phyloP scores from a whole-genome alignment of 148 eudicot species.

The Fagopyrum esculentum region DNA sequence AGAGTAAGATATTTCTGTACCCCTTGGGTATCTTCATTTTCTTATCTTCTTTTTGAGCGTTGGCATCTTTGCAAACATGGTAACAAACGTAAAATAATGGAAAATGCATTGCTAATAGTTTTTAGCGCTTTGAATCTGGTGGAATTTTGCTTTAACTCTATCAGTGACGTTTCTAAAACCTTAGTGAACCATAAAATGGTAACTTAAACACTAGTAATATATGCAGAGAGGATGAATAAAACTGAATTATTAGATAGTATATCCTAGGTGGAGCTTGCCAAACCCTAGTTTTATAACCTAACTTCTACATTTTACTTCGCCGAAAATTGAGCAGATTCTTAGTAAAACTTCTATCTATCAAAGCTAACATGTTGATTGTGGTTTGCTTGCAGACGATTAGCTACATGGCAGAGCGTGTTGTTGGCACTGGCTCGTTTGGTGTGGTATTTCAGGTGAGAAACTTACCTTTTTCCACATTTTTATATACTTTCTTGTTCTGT shows the following conservation, averaged over 20 bases:
- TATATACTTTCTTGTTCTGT: neutral
- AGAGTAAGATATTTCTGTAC: slow-evolving; percentile 30
- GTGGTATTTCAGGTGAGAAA: slow-evolving; percentile 64
- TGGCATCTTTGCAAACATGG: too few species aligned
- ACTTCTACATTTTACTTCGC: neutral
- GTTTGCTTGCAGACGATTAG: slow-evolving; percentile 52
- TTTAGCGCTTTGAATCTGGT: too few species aligned
- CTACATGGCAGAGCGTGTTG: slow-evolving; percentile 87
- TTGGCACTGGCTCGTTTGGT: slow-evolving; percentile 88
- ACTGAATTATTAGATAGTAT: too few species aligned
- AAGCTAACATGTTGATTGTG: neutral
- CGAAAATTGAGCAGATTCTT: neutral
- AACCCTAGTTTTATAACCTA: too few species aligned
- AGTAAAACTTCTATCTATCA: neutral
- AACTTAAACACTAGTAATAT: too few species aligned
- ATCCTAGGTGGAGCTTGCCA: too few species aligned
- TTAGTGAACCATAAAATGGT: too few species aligned
- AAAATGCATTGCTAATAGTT: too few species aligned
- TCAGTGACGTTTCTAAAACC: too few species aligned
- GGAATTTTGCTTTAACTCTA: too few species aligned
- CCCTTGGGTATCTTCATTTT: neutral
- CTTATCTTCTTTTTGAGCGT: neutral
- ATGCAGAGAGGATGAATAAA: too few species aligned
- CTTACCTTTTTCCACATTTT: neutral
- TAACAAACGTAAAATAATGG: too few species aligned